Conservation (phyloP, 345 rosid genomes). For the Crucihimalaya himalaica region DNA sequence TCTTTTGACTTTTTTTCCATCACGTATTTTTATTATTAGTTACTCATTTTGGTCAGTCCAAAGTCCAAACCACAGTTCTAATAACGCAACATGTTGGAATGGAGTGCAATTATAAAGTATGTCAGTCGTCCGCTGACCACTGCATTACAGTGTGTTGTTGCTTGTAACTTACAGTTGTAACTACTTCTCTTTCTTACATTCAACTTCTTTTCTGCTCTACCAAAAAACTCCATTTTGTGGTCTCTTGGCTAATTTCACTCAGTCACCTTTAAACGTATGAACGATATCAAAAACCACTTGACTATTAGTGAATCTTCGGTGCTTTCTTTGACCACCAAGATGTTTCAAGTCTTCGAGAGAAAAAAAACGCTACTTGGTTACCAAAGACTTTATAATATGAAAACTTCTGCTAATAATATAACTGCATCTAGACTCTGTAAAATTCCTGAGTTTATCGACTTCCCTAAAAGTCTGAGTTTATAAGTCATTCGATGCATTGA, state of each 20-base stretch:
- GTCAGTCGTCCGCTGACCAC: conserved; percentile 35
- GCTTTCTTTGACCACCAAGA: neutral
- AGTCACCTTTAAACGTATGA: neutral
- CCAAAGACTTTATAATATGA: neutral
- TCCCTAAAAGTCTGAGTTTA: too few relatives aligned
- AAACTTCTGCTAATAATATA: neutral
- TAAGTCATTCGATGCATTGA: too few relatives aligned
- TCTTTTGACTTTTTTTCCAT: conserved; percentile 14
- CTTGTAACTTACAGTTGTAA: conserved; percentile 22
- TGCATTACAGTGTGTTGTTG: conserved; percentile 26
- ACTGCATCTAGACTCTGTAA: too few relatives aligned
- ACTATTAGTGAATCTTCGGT: conserved; percentile 1
- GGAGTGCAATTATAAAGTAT: conserved; percentile 16
- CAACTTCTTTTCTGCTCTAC: conserved; percentile 29
- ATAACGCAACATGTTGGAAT: conserved; percentile 31
- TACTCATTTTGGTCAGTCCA: conserved; percentile 27
- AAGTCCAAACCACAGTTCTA: conserved; percentile 25
- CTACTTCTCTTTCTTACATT: conserved; percentile 13
- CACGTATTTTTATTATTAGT: neutral
- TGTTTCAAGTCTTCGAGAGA: neutral
- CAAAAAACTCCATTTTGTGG: conserved; percentile 15
- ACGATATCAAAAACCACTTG: neutral
- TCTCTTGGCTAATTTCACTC: conserved; percentile 1
- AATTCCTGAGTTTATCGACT: too few relatives aligned
- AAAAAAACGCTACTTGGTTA: neutral